Conservation (phyloP, 208 protist genomes). For the Trypanosoma rangeli region DNA sequence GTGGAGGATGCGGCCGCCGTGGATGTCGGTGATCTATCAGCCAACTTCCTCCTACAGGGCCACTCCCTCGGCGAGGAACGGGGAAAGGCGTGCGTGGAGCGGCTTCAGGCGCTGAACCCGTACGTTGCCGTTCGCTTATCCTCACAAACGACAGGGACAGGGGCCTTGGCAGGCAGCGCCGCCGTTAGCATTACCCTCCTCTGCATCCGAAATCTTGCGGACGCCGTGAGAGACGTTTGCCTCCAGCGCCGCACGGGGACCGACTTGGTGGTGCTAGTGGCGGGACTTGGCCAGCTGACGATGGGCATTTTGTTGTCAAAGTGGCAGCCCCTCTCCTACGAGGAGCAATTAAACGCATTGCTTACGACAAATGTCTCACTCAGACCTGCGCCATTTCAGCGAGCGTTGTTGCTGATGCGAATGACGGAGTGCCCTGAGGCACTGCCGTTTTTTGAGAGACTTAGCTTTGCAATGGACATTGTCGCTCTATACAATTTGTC, state of each 20-base stretch:
- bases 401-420: slow-evolving; percentile 23
- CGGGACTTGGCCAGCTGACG: slow-evolving; percentile 13
- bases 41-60: slow-evolving; percentile 70
- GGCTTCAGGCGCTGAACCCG: slow-evolving; percentile 27
- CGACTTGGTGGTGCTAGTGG: slow-evolving; percentile 27
- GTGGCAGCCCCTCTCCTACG: slow-evolving; percentile 2
- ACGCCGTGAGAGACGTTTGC: slow-evolving; percentile 3
- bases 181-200: slow-evolving; percentile 6
- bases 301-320: slow-evolving; percentile 23
- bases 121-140: slow-evolving; percentile 19
- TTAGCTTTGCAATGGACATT: slow-evolving; percentile 17
- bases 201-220: neutral
- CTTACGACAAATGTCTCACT: slow-evolving; percentile 3
- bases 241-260: neutral
- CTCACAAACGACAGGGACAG: neutral
- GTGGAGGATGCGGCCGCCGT: slow-evolving; percentile 43
- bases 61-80: slow-evolving; percentile 1
- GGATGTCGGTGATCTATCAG: slow-evolving; percentile 25
- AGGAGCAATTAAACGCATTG: slow-evolving; percentile 19
- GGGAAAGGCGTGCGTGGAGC: slow-evolving; percentile 15
- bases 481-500: neutral
- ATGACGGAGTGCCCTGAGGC: slow-evolving; percentile 24
- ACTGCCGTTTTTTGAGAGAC: slow-evolving; percentile 18
- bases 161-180: too few species aligned
- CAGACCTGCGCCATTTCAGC: slow-evolving; percentile 23